A percentile compares a stretch with the other conserved stretches of the same genome.
Conservation (phyloP, 148 eudicot species). For the Limonium bicolor region DNA sequence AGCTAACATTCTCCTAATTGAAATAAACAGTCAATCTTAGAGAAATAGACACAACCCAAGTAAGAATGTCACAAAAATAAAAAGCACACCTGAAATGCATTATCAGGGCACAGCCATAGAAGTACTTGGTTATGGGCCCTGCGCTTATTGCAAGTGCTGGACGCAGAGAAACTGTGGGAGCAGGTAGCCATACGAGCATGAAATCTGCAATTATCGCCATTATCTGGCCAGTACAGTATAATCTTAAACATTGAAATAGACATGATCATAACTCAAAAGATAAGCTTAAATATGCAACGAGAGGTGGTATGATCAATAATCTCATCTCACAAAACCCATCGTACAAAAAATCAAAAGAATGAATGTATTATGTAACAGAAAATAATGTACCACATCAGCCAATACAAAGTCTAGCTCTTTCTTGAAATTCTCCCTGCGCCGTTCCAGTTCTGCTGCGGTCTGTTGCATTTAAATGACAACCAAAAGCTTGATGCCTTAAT, state of each 20-base stretch:
- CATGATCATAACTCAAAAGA: too few species aligned
- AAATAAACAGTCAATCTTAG: background rate
- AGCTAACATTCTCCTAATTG: too few species aligned
- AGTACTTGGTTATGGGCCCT: constrained; percentile 53
- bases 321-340: too few species aligned
- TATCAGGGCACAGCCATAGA: constrained; percentile 81
- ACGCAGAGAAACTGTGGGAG: constrained; percentile 79
- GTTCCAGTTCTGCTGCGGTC: constrained; percentile 80
- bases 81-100: constrained; percentile 69
- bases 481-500: too few species aligned
- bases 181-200: constrained; percentile 95
- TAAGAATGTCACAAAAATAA: background rate
- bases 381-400: constrained; percentile 73
- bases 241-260: constrained; percentile 3
- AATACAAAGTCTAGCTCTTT: constrained; percentile 86
- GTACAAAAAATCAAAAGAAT: too few species aligned
- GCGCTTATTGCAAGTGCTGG: constrained; percentile 51
- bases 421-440: constrained; percentile 58
- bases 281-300: background rate
- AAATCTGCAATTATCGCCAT: constrained; percentile 98
- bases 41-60: background rate
- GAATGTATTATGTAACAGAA: too few species aligned
- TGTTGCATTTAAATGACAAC: too few species aligned
- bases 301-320: too few species aligned
- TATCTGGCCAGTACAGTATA: constrained; percentile 52